Percentiles rank a stretch among this genome's conserved stretches.
These are phyloP conservation scores for Lentinula boryana DNA, from an alignment of 768 basidiomycete species.

Conservation along the genomic window DNA sequence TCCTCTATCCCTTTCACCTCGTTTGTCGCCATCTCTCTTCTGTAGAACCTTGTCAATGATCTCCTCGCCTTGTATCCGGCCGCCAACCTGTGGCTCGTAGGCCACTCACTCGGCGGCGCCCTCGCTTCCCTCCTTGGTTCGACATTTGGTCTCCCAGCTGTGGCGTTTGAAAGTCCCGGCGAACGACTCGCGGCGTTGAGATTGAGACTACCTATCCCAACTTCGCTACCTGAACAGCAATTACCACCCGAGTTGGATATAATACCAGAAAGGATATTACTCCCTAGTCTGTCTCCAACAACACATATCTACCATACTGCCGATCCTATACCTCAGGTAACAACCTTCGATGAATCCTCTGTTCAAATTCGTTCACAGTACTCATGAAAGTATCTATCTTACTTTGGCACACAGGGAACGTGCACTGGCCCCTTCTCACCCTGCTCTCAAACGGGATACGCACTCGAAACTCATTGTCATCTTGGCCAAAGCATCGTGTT, in stretches of 20 bases:
- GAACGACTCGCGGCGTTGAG: conserved; percentile 70
- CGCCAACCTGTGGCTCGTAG: conserved; percentile 84
- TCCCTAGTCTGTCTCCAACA: background rate
- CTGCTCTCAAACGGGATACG: conserved; percentile 84
- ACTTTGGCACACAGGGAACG: conserved; percentile 30
- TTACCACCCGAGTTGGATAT: background rate
- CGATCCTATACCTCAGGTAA: conserved; percentile 78
- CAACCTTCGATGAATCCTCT: background rate
- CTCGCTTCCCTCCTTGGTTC: conserved; percentile 83
- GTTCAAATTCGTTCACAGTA: background rate
- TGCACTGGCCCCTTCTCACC: conserved; percentile 72
- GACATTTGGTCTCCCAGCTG: conserved; percentile 87
- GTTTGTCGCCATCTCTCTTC: background rate
- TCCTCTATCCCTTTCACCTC: background rate
- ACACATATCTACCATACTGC: conserved; percentile 88
- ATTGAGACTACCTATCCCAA: conserved; percentile 82
- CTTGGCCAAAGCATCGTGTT: conserved; percentile 84
- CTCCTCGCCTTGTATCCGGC: conserved; percentile 77
- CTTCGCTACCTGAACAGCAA: background rate
- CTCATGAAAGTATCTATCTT: background rate
- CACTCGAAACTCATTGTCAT: conserved; percentile 84
- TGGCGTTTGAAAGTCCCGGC: conserved; percentile 85
- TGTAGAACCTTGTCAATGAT: conserved; percentile 82
- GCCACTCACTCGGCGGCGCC: conserved; percentile 88
- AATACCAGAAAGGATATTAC: background rate